These are phyloP conservation scores for Debaryomyces maramus DNA, from an alignment of 805 yeast species.

Conservation along the genomic window DNA sequence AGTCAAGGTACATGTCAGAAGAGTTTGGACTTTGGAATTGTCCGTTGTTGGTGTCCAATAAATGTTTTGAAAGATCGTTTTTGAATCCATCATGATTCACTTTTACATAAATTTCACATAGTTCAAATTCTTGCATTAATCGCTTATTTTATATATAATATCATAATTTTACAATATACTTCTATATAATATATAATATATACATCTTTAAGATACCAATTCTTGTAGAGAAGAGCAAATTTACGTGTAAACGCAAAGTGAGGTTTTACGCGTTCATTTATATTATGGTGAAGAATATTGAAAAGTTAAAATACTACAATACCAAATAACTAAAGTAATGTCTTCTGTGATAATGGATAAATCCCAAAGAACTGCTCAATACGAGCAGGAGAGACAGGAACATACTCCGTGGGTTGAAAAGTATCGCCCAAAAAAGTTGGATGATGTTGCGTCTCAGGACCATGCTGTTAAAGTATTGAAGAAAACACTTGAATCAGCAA, in stretches of 20 bases:
- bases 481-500: conserved; percentile 74
- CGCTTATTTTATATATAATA: too few species aligned
- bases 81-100: too few species aligned
- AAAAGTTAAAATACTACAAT: not conserved
- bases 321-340: conserved; percentile 5
- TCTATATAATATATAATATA: too few species aligned
- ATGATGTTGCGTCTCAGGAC: conserved; percentile 89
- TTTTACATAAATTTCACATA: too few species aligned
- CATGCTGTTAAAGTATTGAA: conserved; percentile 83
- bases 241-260: too few species aligned
- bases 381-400: conserved; percentile 44
- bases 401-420: conserved; percentile 92
- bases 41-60: conserved; percentile 82
- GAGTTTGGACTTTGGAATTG: conserved; percentile 96
- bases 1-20: conserved; percentile 78
- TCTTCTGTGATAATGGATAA: conserved; percentile 8
- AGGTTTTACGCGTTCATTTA: too few species aligned
- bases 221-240: too few species aligned
- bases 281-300: too few species aligned
- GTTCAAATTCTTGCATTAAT: too few species aligned
- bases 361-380: conserved; percentile 12
- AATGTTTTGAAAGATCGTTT: too few species aligned
- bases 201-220: too few species aligned
- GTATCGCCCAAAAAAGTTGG: conserved; percentile 83
- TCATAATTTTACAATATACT: too few species aligned